Evolutionary conservation across 2,329 filamentous ascomycete species (phyloP).

Genomic region (Acephala macrosclerotiorum): DNA sequence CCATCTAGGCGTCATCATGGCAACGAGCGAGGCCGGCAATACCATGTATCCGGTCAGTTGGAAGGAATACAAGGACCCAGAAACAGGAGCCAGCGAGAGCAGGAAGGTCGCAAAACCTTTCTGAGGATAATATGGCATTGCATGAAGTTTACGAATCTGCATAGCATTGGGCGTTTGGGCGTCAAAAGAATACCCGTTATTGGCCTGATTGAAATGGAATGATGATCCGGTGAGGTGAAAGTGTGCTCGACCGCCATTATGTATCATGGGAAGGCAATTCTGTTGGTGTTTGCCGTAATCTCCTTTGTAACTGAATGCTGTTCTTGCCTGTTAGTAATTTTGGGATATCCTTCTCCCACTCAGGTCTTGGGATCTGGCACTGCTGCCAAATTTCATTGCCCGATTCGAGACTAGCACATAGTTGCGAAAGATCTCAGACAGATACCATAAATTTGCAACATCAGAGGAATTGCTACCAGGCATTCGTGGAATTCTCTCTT

Average conservation of each 20-base stretch:
- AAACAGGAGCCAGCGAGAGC: slow-evolving; percentile 76
- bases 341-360: background rate
- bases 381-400: no score
- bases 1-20: slow-evolving; percentile 92
- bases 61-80: slow-evolving; percentile 90
- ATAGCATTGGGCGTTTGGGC: slow-evolving; percentile 23
- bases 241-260: background rate
- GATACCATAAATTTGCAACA: no score
- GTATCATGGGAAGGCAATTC: background rate
- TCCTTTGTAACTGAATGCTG: background rate
- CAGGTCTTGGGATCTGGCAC: no score
- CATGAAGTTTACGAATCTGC: background rate
- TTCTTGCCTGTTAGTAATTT: background rate
- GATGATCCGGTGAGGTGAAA: background rate
- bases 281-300: background rate
- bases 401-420: no score
- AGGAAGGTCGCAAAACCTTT: slow-evolving; percentile 96
- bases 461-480: no score
- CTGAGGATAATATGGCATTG: slow-evolving; percentile 46
- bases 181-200: background rate
- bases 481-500: no score
- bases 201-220: background rate
- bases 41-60: slow-evolving; percentile 93
- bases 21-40: slow-evolving; percentile 85
- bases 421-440: no score